A percentile compares a stretch with the other conserved stretches of the same genome.
Conservation (phyloP, 805 yeast genomes). For the Tanozyma kutaoensis region DNA sequence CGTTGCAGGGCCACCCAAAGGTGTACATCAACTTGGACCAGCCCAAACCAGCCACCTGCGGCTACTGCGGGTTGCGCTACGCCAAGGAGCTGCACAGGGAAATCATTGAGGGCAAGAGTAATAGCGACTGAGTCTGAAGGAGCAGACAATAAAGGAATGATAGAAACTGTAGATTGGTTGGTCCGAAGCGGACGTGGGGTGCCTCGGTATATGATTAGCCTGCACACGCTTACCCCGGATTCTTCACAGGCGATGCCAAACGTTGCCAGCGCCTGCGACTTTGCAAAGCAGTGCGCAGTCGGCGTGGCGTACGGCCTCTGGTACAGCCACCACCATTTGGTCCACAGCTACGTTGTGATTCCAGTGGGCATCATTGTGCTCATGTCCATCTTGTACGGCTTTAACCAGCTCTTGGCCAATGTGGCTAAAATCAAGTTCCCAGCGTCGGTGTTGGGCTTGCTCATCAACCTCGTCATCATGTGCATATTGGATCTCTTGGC, state of each 20-base stretch:
- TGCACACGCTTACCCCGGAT: too few relatives aligned
- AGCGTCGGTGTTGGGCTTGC: constrained; percentile 59
- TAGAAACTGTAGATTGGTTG: too few relatives aligned
- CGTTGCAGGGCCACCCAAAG: constrained; percentile 74
- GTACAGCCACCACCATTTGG: constrained; percentile 11
- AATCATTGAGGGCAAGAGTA: constrained; percentile 19
- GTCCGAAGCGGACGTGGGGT: too few relatives aligned
- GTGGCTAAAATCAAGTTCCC: constrained; percentile 44
- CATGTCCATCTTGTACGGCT: constrained; percentile 36
- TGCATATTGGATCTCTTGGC: constrained; percentile 18
- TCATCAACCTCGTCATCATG: constrained; percentile 37
- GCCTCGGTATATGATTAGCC: too few relatives aligned
- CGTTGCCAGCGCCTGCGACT: too few relatives aligned
- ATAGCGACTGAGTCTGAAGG: too few relatives aligned
- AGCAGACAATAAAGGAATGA: too few relatives aligned
- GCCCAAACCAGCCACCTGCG: constrained; percentile 61
- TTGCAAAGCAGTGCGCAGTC: too few relatives aligned
- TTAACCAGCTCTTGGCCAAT: constrained; percentile 31
- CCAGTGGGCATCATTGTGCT: constrained; percentile 36
- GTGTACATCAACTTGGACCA: constrained; percentile 70
- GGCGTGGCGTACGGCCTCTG: neutral
- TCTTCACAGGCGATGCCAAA: too few relatives aligned
- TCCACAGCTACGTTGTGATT: constrained; percentile 31
- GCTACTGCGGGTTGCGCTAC: constrained; percentile 67
- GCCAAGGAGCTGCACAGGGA: constrained; percentile 39